A percentile compares a stretch with the other conserved stretches of the same genome.
Conservation (phyloP, 139 green algal genomes). For the Chlamydomonas sp. region DNA sequence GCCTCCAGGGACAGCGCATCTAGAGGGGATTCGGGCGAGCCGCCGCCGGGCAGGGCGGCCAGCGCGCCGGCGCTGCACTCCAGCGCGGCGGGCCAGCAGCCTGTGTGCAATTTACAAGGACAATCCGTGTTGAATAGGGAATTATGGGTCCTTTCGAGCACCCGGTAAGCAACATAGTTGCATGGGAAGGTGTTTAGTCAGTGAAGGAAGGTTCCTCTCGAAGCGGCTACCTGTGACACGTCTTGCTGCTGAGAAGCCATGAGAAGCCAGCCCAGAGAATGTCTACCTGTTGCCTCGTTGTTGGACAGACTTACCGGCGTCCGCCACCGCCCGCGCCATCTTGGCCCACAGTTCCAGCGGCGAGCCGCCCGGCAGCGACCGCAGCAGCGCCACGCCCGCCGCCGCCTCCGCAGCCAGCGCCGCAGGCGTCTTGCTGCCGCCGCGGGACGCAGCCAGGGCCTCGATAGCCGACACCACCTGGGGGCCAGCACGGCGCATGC, state of each 20-base stretch:
- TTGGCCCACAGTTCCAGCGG: conserved; percentile 67
- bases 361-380: conserved; percentile 41
- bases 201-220: no score
- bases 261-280: no score
- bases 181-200: no score
- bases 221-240: no score
- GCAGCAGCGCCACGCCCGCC: conserved; percentile 49
- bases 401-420: conserved; percentile 34
- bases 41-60: background rate
- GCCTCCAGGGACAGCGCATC: conserved; percentile 25
- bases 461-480: conserved; percentile 62
- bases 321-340: conserved; percentile 53
- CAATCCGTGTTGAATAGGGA: no score
- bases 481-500: no score
- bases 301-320: background rate
- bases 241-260: no score
- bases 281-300: background rate
- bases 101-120: background rate
- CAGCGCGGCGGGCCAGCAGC: conserved; percentile 44
- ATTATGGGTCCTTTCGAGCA: no score
- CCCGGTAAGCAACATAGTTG: no score
- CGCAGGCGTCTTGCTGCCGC: background rate
- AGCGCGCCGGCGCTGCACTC: conserved; percentile 46
- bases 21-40: conserved; percentile 15
- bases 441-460: conserved; percentile 23